Percentiles rank a stretch among this genome's conserved stretches.
phyloP scores from a whole-genome alignment of 78 protist species.

The Reticulomyxa filosa region DNA sequence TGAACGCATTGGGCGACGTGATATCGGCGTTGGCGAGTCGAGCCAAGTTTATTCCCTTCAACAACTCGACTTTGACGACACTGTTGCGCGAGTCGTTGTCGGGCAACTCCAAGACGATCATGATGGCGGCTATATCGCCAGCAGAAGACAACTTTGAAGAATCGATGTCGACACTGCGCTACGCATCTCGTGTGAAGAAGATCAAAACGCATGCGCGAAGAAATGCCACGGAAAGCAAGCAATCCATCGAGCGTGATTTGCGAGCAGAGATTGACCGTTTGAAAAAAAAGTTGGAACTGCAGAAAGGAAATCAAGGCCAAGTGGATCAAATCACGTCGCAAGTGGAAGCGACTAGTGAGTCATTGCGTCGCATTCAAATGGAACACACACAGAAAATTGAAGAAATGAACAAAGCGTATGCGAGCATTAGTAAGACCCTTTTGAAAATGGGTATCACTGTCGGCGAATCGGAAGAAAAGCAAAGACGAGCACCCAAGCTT shows the following conservation, averaged over 20 bases:
- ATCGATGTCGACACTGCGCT: constrained; percentile 52
- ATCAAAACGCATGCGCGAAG: background rate
- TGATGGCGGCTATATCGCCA: constrained; percentile 38
- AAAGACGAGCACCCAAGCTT: too few species aligned
- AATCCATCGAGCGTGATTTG: constrained; percentile 25
- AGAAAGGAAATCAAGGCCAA: too few species aligned
- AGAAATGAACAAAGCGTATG: too few species aligned
- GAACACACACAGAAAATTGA: too few species aligned
- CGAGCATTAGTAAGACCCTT: too few species aligned
- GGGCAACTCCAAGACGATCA: constrained; percentile 34
- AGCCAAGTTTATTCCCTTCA: constrained; percentile 44
- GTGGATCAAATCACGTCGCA: too few species aligned
- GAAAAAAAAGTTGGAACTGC: too few species aligned
- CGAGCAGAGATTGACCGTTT: constrained; percentile 27
- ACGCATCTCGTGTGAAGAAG: constrained; percentile 13
- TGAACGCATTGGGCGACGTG: constrained; percentile 42
- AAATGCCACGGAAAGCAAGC: too few species aligned
- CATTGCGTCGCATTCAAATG: too few species aligned
- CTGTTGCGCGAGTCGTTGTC: constrained; percentile 23
- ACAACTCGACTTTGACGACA: constrained; percentile 66
- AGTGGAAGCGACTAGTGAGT: too few species aligned
- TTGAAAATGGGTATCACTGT: too few species aligned
- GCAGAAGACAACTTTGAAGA: constrained; percentile 35
- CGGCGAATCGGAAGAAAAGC: too few species aligned
- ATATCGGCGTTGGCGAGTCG: constrained; percentile 45